Evolutionary conservation across 768 basidiomycete genomes (phyloP), one percentile per base, ranked within the genome.

Genomic region (Podaxis sp.): DNA sequence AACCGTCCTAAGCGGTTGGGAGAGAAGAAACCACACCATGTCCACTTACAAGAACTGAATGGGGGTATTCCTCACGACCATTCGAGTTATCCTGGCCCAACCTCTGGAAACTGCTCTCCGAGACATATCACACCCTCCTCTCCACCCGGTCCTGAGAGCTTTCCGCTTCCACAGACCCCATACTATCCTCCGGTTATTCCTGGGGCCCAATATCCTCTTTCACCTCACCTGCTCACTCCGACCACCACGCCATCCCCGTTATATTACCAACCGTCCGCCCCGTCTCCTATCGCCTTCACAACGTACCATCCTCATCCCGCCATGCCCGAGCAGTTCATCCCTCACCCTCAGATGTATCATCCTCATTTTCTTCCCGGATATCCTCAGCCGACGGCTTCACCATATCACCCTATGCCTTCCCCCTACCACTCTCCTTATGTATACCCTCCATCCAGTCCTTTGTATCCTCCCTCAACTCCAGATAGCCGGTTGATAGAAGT

Each of bases 401-500:
- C 57, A 17, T 58, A 58, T 49, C 47, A 58, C 19, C 15, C 57
- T 27, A 58, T 58, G 47, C 33, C 57, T 17, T 58, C 57, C 2
- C 57, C 47, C 13, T 50, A 50, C 12, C 47, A 50, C 17, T 58
- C 57, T 29, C 57, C 57, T 37, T 58, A 58, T 36, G 46, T 22
- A n/a, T 58, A 49, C 25, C 33, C 46, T 47, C 29, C 25, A n/a
- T 36, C 33, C 2, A 47, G 29, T 19, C 57, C 57, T 9, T 33
- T 58, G 8, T 58, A 58, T 22, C 46, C 49, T 7, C 57, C 57
- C 15, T 22, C 46, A 19, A 19, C 57, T 1, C 57, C 47, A n/a
- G 57, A 55, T 24, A 40, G 11, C 13, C 54, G 54, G 5, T 22
- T 37, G 37, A 40, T 55, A 38, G 54, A 55, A 9, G 38, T 38